Evolutionary conservation across 495 filamentous ascomycete genomes (phyloP).

Genomic region (Copromyces sp.): DNA sequence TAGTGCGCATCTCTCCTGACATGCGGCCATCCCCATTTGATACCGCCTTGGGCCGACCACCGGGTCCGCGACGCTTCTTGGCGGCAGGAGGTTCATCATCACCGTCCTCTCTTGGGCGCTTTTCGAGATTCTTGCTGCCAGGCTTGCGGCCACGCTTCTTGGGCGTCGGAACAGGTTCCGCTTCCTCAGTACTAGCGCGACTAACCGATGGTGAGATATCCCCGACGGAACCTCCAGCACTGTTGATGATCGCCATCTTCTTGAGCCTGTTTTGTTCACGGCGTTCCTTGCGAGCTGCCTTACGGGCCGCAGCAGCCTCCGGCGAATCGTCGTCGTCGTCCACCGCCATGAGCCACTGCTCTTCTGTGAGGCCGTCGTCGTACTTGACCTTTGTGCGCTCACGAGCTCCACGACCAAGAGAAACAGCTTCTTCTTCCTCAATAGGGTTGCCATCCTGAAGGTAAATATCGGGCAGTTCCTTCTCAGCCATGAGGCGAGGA

Average conservation of each 20-base stretch:
- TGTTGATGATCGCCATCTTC: slow-evolving; percentile 32
- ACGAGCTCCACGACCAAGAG: slow-evolving; percentile 79
- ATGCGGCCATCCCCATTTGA: slow-evolving; percentile 22
- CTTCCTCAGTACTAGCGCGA: slow-evolving; percentile 66
- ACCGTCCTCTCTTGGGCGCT: slow-evolving; percentile 80
- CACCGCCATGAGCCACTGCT: slow-evolving; percentile 90
- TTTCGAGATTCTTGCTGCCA: slow-evolving; percentile 50
- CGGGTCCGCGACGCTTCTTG: slow-evolving; percentile 65
- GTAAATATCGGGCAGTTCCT: slow-evolving; percentile 89
- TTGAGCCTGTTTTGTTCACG: slow-evolving; percentile 67
- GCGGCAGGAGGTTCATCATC: slow-evolving; percentile 70
- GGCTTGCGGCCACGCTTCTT: slow-evolving; percentile 76
- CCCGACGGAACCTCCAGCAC: slow-evolving; percentile 24
- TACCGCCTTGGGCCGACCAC: slow-evolving; percentile 49
- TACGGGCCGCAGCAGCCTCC: slow-evolving; percentile 84
- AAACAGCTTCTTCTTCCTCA: slow-evolving; percentile 65
- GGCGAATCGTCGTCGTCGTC: slow-evolving; percentile 92
- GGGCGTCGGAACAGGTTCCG: slow-evolving; percentile 33
- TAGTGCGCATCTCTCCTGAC: slow-evolving; percentile 40
- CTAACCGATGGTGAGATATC: slow-evolving; percentile 69
- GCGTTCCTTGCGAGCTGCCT: slow-evolving; percentile 70
- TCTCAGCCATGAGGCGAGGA: slow-evolving; percentile 76
- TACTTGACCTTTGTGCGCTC: slow-evolving; percentile 90
- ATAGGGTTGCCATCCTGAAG: slow-evolving; percentile 75
- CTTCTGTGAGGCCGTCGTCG: slow-evolving; percentile 94